These are phyloP conservation scores for Telfairia occidentalis DNA, from an alignment of 331 rosid species.

Conservation along the genomic window DNA sequence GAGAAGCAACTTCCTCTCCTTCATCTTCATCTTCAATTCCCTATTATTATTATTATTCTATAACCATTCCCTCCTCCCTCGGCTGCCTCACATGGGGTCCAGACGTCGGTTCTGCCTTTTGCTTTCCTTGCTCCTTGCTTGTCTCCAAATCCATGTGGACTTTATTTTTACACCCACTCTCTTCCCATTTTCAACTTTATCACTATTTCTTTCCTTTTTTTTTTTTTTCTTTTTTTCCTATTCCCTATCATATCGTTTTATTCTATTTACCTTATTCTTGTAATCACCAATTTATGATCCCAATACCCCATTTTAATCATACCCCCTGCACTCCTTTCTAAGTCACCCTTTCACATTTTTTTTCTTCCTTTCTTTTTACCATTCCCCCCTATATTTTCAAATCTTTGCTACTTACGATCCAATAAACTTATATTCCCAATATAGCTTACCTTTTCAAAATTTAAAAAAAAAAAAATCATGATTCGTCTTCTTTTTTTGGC, in stretches of 20 bases:
- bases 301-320: not conserved
- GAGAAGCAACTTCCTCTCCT: no score
- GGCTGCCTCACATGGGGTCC: slow-evolving; percentile 34
- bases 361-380: no score
- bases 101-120: slow-evolving; percentile 12
- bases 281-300: not conserved
- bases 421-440: not conserved
- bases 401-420: no score
- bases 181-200: not conserved
- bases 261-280: not conserved
- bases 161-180: not conserved
- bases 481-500: not conserved
- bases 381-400: no score
- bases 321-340: not conserved
- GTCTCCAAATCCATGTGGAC: slow-evolving; percentile 13
- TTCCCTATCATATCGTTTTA: not conserved
- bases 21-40: no score
- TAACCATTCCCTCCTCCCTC: not conserved
- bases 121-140: slow-evolving; percentile 10
- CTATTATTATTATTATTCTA: no score
- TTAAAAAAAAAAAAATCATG: no score
- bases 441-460: not conserved
- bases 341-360: not conserved
- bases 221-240: not conserved
- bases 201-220: not conserved